Evolutionary conservation across 2,329 filamentous ascomycete species (phyloP), one percentile per base, ranked within the genome.

Genomic region (Diaporthe sp.): DNA sequence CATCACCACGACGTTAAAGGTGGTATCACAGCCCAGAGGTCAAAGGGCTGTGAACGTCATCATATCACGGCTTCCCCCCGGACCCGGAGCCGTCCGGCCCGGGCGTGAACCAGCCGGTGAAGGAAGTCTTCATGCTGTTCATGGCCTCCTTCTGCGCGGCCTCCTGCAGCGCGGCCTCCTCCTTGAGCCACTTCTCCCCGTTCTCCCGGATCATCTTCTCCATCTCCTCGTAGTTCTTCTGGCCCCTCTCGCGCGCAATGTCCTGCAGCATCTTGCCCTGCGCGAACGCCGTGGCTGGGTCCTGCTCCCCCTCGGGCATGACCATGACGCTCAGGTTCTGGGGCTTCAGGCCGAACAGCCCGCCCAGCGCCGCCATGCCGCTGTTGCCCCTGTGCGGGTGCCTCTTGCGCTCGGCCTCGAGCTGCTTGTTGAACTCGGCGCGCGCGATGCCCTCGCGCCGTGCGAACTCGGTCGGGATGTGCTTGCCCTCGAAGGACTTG

Each of bases 221-320:
- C 76, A 98, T 89, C 78, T 92, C 85, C 86, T 97, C 91, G 84
- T 98, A 99, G 84, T 96, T 94, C 83, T 93, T 93, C 85, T 96
- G 94, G 44, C 97, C 97, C 66, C 95, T 91, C 85, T 99, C 97
- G 66, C 97, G 92, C 68, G 97, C 95, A 83, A 97, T 92, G 81
- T 99, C 97, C 84, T 96, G 95, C 78, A 98, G 87, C 94, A 98
- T 98, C 90, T 98, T 99, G 79, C 96, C 97, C 84, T 98, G 92
- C 3, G 94, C 92, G 76, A 97, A 91, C 17, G 94, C 95, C 81
- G 97, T 94, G 2, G 89, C 88, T 1, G 94, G 89, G 78, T 89
- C 92, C 76, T 91, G 88, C 81, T 96, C 93, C 66, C 94, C 92
- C 65, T 94, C 92, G 3, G 85, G 84, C 2, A 84, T 81, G 73